Percentiles rank a stretch among this genome's conserved stretches.
Evolutionary conservation across 768 basidiomycete species (phyloP).

Genomic region (Pleurotus citrinopileatus): DNA sequence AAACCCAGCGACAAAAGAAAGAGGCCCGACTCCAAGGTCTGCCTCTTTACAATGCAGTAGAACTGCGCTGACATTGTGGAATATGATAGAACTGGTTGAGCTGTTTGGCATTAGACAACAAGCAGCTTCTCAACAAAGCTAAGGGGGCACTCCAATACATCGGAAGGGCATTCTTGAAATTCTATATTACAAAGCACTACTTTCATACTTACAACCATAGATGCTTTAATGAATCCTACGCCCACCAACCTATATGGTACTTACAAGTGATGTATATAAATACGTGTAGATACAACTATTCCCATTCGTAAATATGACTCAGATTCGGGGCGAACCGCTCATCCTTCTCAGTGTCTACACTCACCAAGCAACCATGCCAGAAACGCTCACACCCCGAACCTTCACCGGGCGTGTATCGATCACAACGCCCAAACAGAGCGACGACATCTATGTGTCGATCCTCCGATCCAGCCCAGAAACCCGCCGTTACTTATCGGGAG

Average conservation of each 20-base stretch:
- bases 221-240: too few species aligned
- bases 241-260: too few species aligned
- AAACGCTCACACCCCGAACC: constrained; percentile 15
- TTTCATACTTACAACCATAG: too few species aligned
- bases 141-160: neutral
- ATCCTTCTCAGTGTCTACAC: too few species aligned
- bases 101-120: constrained; percentile 45
- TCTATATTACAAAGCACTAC: too few species aligned
- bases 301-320: neutral
- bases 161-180: too few species aligned
- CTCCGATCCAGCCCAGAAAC: constrained; percentile 38
- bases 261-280: too few species aligned
- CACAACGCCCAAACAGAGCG: constrained; percentile 26
- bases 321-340: neutral
- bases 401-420: constrained; percentile 33
- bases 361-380: neutral
- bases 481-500: constrained; percentile 30
- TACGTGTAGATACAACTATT: neutral
- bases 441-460: constrained; percentile 32
- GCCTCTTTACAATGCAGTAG: neutral
- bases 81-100: constrained; percentile 53
- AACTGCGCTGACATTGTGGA: too few species aligned
- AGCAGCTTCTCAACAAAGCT: constrained; percentile 11
- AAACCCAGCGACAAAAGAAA: constrained; percentile 72
- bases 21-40: constrained; percentile 81